Conservation (phyloP, 345 rosid genomes). For the Melaleuca quinquenervia region DNA sequence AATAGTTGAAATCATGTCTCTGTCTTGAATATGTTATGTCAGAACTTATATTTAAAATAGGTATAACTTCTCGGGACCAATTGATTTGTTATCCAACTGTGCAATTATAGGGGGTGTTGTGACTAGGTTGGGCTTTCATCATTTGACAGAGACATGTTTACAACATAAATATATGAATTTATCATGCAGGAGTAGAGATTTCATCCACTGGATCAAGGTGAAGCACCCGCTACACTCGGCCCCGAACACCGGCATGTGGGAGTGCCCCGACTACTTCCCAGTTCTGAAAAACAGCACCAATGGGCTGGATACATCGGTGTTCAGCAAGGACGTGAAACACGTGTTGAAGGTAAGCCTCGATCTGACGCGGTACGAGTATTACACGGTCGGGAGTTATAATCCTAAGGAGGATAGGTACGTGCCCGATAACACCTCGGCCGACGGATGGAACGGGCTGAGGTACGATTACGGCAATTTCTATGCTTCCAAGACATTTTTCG, state of each 20-base stretch:
- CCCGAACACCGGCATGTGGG: slow-evolving; percentile 66
- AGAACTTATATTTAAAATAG: no score
- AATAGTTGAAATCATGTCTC: background rate
- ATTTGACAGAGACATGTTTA: background rate
- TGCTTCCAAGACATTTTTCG: slow-evolving; percentile 85
- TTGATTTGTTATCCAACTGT: background rate
- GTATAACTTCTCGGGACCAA: background rate
- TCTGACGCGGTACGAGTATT: slow-evolving; percentile 58
- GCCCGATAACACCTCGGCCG: slow-evolving; percentile 40
- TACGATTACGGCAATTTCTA: slow-evolving; percentile 73
- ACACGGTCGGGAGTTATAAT: slow-evolving; percentile 50
- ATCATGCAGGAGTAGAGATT: slow-evolving; percentile 37
- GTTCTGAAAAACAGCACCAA: slow-evolving; percentile 19
- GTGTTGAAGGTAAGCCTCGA: slow-evolving; percentile 75
- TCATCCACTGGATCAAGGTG: slow-evolving; percentile 53
- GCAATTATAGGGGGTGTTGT: background rate
- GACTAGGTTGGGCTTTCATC: background rate
- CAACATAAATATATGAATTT: background rate
- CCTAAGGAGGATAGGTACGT: slow-evolving; percentile 28
- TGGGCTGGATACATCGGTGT: slow-evolving; percentile 39
- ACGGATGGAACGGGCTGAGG: slow-evolving; percentile 74
- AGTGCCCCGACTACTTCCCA: slow-evolving; percentile 87
- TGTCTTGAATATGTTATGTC: background rate
- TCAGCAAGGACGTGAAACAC: slow-evolving; percentile 25
- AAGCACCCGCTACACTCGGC: slow-evolving; percentile 55